These are phyloP conservation scores for Ustilago lituana DNA, from an alignment of 1,284 basidiomycete species.

Conservation along the genomic window DNA sequence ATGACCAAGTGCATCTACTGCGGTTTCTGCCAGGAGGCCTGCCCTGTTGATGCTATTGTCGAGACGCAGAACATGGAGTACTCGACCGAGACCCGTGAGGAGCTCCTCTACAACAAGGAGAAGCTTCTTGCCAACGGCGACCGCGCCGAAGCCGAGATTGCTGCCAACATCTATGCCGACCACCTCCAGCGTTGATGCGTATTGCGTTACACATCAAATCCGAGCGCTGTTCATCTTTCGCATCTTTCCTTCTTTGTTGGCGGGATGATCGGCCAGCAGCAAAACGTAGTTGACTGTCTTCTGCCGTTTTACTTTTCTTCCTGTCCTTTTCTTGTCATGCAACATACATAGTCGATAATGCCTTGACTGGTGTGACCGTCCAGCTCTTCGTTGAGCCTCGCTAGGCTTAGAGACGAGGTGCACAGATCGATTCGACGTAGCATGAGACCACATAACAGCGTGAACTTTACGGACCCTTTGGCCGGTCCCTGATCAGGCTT, in stretches of 20 bases:
- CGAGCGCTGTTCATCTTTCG: background rate
- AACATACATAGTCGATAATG: conserved; percentile 19
- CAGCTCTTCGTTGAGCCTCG: no score
- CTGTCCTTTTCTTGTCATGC: conserved; percentile 13
- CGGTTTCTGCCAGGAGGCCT: conserved; percentile 78
- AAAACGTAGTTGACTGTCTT: background rate
- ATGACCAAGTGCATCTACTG: conserved; percentile 73
- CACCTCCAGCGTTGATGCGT: conserved; percentile 61
- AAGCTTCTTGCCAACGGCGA: conserved; percentile 93
- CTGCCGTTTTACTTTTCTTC: background rate
- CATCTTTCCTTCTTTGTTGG: conserved; percentile 1
- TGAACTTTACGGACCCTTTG: no score
- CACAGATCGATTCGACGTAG: no score
- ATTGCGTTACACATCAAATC: no score
- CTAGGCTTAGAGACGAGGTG: no score
- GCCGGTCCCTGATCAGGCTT: background rate
- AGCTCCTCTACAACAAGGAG: conserved; percentile 97
- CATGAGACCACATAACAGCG: no score
- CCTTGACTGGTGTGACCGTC: no score
- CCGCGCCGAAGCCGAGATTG: conserved; percentile 85
- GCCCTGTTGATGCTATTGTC: conserved; percentile 98
- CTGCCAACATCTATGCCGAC: conserved; percentile 64
- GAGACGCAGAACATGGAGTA: conserved; percentile 78
- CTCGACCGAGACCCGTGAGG: conserved; percentile 96
- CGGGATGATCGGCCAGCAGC: conserved; percentile 4